A percentile compares a stretch with the other conserved stretches of the same genome.
phyloP scores from a whole-genome alignment of 2,329 filamentous ascomycete genomes.

The Pseudocercospora musae region DNA sequence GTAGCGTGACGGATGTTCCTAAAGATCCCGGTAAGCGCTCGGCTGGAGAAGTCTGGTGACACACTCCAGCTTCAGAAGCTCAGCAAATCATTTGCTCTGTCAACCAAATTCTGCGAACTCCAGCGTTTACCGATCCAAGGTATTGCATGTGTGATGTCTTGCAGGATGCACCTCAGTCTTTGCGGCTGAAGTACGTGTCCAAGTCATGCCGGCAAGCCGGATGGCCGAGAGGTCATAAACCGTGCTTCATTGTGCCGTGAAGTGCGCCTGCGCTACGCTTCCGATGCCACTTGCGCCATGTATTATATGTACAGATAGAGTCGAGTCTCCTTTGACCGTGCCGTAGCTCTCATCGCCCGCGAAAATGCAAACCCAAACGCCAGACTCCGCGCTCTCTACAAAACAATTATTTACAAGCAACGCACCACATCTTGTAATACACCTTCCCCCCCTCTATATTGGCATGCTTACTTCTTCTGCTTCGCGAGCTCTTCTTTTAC shows the following conservation, averaged over 20 bases:
- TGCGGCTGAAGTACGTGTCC: no score
- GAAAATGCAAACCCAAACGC: background rate
- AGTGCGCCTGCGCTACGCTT: background rate
- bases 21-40: background rate
- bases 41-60: background rate
- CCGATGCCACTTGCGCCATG: background rate
- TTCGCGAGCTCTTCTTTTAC: constrained; percentile 48
- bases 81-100: background rate
- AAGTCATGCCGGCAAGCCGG: background rate
- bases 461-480: constrained; percentile 20
- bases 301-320: background rate
- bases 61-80: background rate
- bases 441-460: background rate
- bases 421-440: background rate
- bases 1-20: background rate
- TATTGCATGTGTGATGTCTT: background rate
- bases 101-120: background rate
- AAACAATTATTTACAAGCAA: background rate
- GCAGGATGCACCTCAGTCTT: background rate
- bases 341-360: background rate
- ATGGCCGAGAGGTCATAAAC: constrained; percentile 3
- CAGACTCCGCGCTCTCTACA: constrained; percentile 9
- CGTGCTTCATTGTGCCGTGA: constrained; percentile 7
- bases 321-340: constrained; percentile 3
- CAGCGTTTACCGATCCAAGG: background rate